phyloP scores from a whole-genome alignment of 208 protist genomes.

The Wallacemonas sp. region DNA sequence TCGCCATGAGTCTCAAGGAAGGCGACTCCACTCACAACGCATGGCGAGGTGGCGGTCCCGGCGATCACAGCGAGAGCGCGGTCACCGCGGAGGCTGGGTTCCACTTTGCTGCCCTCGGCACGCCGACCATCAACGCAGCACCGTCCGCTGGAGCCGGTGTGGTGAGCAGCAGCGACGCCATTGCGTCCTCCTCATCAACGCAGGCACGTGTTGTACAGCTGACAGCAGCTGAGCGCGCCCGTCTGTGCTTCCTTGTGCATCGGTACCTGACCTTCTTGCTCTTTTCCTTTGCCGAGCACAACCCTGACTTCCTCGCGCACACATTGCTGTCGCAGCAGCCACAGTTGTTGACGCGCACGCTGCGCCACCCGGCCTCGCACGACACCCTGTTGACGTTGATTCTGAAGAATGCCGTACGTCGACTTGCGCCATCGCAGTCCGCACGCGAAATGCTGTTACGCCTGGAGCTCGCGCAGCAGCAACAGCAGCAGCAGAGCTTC shows the following conservation, averaged over 20 bases:
- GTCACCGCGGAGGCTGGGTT: background rate
- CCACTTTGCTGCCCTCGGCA: background rate
- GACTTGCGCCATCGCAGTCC: constrained; percentile 17
- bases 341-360: constrained; percentile 18
- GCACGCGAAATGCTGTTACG: background rate
- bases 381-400: constrained; percentile 56
- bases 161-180: too few relatives aligned
- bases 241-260: constrained; percentile 8
- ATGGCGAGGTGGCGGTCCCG: background rate
- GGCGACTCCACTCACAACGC: background rate
- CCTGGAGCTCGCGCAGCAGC: background rate
- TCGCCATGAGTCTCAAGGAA: background rate
- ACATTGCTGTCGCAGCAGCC: constrained; percentile 29
- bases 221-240: background rate
- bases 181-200: background rate
- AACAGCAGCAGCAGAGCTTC: constrained; percentile 1
- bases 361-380: constrained; percentile 35
- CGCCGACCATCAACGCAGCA: too few relatives aligned
- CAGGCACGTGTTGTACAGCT: background rate
- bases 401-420: constrained; percentile 22
- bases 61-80: background rate
- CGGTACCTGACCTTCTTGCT: constrained; percentile 31
- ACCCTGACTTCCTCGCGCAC: constrained; percentile 30
- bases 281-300: constrained; percentile 54
- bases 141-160: too few relatives aligned